Base-by-base conservation (phyloP, 1,139 yeast genomes). In the Pichia sp. region DNA sequence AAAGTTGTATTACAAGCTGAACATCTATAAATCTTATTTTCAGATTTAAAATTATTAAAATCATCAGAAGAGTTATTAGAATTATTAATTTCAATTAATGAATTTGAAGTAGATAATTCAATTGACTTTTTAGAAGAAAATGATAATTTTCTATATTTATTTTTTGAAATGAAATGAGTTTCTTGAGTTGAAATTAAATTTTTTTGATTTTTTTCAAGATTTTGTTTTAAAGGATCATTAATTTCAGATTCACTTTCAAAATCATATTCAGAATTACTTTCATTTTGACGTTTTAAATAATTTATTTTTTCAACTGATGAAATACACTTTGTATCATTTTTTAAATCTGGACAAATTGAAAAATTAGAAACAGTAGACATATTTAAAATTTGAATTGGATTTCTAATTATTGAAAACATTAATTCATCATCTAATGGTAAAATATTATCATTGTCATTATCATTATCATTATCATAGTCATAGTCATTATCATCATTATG, bases 1-100 rank as follows among this genome's bases (percentile, higher is more conserved):
- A 77, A 75, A 33, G 63, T 62, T 4, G 77, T 71, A 37, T 65
- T 63, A 55, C 82, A 76, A 50, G 65, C 64, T 1, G 64, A 57
- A 58, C 82, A 76, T 11, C 34, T 40, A 28, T 35, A 51, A 3
- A 35, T 24, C n/a, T n/a, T n/a, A n/a, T 45, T 42, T n/a, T 37
- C 10, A 16, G 37, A 20, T 11, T 35, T 20, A n/a, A n/a, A n/a
- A n/a, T n/a, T n/a, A n/a, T n/a, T n/a, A n/a, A n/a, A n/a, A n/a
- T n/a, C n/a, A n/a, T n/a, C 4, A 16, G 40, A 27, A 23, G 37
- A 1, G 3, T 8, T n/a, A 25, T 6, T 26, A 6, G 27, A 8
- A 6, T 6, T 8, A 26, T 26, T 26, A 6, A 26, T 23, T 12
- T 22, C 9, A 5, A 12, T n/a, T 25, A 23, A 3, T 5, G 40